These are phyloP conservation scores for Rhizomucor pusillus DNA, from an alignment of 371 early-diverging fungal genomes.

Conservation along the genomic window DNA sequence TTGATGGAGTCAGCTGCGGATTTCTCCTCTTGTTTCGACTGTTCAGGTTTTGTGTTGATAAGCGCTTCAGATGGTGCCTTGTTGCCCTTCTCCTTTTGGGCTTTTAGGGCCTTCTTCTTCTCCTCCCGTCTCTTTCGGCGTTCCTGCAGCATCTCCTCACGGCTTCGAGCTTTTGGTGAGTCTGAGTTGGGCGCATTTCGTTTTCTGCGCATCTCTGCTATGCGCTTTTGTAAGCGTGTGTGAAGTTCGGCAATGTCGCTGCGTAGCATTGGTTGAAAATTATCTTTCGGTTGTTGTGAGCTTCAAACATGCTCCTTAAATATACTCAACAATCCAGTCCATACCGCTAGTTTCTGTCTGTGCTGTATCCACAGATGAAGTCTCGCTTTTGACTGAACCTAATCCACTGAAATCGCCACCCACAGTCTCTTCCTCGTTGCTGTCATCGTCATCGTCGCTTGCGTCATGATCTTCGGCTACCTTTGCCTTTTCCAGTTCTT, in stretches of 20 bases:
- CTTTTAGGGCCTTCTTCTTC: slow-evolving; percentile 64
- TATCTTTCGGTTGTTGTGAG: background rate
- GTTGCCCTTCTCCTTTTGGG: slow-evolving; percentile 64
- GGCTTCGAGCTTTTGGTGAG: slow-evolving; percentile 52
- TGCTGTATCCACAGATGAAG: background rate
- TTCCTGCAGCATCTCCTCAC: slow-evolving; percentile 75
- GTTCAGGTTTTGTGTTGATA: slow-evolving; percentile 38
- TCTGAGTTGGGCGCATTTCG: slow-evolving; percentile 56
- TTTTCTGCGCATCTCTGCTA: slow-evolving; percentile 65
- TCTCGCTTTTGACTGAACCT: background rate
- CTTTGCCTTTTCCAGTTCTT: slow-evolving; percentile 27
- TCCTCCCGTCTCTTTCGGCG: slow-evolving; percentile 78
- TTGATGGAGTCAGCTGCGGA: slow-evolving; percentile 48
- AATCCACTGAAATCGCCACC: slow-evolving; percentile 27
- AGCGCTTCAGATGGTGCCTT: slow-evolving; percentile 49
- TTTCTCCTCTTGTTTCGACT: slow-evolving; percentile 2
- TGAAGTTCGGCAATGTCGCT: slow-evolving; percentile 65
- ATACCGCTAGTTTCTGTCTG: background rate
- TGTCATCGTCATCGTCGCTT: slow-evolving; percentile 22
- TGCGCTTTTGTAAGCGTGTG: slow-evolving; percentile 67
- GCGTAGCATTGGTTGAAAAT: slow-evolving; percentile 38
- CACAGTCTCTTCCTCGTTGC: slow-evolving; percentile 31
- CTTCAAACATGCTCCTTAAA: background rate
- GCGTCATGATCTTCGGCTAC: slow-evolving; percentile 16
- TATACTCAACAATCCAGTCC: background rate